Evolutionary conservation across 2,329 filamentous ascomycete species (phyloP).

Genomic region (Aspergillus amoenus): DNA sequence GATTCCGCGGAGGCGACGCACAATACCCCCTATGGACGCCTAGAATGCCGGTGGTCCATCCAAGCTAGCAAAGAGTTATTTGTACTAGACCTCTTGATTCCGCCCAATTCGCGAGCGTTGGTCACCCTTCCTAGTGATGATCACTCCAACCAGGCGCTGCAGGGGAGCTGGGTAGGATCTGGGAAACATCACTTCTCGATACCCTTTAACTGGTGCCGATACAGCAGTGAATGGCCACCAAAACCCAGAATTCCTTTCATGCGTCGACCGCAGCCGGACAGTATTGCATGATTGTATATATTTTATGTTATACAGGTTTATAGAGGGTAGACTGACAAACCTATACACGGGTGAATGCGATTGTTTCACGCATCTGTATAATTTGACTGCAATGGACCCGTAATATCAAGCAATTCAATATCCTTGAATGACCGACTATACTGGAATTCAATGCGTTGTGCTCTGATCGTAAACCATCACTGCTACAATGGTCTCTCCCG

Average conservation of each 20-base stretch:
- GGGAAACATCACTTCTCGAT: slow-evolving; percentile 15
- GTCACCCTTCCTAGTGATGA: slow-evolving; percentile 16
- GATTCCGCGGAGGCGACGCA: slow-evolving; percentile 28
- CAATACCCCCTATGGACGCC: slow-evolving; percentile 31
- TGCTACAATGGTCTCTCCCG: too few relatives aligned
- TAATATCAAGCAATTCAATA: too few relatives aligned
- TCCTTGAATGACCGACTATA: too few relatives aligned
- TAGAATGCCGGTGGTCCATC: slow-evolving; percentile 25
- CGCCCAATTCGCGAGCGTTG: slow-evolving; percentile 20
- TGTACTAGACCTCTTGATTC: slow-evolving; percentile 18
- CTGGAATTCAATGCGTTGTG: too few relatives aligned
- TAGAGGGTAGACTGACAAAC: neutral
- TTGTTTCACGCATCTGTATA: too few relatives aligned
- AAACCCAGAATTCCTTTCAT: slow-evolving; percentile 16
- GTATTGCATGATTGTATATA: slow-evolving; percentile 3
- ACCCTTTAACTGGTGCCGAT: neutral
- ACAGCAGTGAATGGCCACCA: slow-evolving; percentile 20
- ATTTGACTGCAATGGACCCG: too few relatives aligned
- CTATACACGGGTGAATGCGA: too few relatives aligned
- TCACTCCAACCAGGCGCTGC: neutral
- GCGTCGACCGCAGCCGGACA: slow-evolving; percentile 9
- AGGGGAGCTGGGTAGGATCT: slow-evolving; percentile 16
- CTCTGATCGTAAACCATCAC: too few relatives aligned
- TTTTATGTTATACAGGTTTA: neutral
- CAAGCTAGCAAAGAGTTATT: slow-evolving; percentile 1